Base-by-base conservation (phyloP, 805 yeast genomes). In the Candida nemodendra region DNA sequence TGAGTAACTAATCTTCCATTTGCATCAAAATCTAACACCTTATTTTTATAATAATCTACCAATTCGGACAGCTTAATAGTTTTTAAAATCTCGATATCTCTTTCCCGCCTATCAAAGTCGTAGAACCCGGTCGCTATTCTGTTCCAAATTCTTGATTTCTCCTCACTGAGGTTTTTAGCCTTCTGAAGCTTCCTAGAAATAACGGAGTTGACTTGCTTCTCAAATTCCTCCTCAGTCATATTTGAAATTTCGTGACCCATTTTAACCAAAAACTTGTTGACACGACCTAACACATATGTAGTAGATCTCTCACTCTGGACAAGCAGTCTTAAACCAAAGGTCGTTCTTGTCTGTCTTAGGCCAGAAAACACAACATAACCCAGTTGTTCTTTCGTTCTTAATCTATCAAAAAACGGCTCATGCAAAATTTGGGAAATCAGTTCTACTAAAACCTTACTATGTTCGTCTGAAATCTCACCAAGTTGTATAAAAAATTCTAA, bases 321-420 rank as follows among this genome's bases (percentile, higher is more conserved):
- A 48, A 90, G 66, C 11, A 93, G 62, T 52, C 93, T 72, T 48
- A 79, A 74, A 11, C 91, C 90, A 56, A 77, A 71, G 5, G 83
- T 75, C 16, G 93, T 81, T 55, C 95, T 75, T 3, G 86, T 76
- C 43, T 72, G 71, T 44, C 83, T 68, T 18, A 74, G 65, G 0
- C 95, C 85, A 30, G 93, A 79, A 56, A 87, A 88, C 0, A 91
- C 99, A 45, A 91, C 89, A 54, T 91, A 91, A 2, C 99, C 99
- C 22, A 91, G 71, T 61, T 93, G 98, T 64, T 91, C 98, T 52
- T 87, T 83, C 5, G 99, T 91, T 62, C 99, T 76, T 41, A 91
- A 71, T 45, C 84, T 84, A 55, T 87, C 82, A 63, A 91, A 93
- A 41, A 91, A 84, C 4, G 96, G 97, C 57, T 91, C 97, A 48